Evolutionary conservation across 2,329 filamentous ascomycete species (phyloP).

Genomic region (Aureobasidium sp.): DNA sequence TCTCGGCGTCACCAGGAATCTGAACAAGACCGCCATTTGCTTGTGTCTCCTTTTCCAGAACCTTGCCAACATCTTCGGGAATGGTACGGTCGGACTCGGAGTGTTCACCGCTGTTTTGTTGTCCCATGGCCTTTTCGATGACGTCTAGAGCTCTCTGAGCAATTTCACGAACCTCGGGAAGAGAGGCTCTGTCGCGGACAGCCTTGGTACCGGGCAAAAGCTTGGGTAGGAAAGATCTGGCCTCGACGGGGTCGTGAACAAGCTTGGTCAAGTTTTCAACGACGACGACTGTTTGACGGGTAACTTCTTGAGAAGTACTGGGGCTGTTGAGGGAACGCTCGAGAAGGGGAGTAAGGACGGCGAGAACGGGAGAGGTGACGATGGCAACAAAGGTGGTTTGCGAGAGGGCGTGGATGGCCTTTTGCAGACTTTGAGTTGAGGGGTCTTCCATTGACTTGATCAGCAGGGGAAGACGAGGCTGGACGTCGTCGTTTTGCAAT

Average conservation of each 20-base stretch:
- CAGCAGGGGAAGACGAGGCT: conserved; percentile 81
- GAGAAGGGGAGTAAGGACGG: conserved; percentile 86
- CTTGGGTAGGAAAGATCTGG: conserved; percentile 89
- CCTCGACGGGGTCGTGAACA: conserved; percentile 91
- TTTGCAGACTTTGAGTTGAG: conserved; percentile 78
- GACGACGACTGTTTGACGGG: conserved; percentile 92
- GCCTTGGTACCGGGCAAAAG: conserved; percentile 87
- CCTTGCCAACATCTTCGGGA: conserved; percentile 63
- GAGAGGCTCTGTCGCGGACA: conserved; percentile 78
- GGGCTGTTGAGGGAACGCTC: conserved; percentile 92
- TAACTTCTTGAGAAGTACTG: conserved; percentile 82
- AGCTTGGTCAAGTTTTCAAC: conserved; percentile 97
- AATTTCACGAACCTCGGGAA: conserved; percentile 90
- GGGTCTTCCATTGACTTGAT: conserved; percentile 95
- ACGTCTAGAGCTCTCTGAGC: conserved; percentile 74
- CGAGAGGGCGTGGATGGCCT: conserved; percentile 92
- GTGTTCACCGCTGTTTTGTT: conserved; percentile 48
- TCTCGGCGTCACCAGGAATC: conserved; percentile 52
- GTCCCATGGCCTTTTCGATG: conserved; percentile 88
- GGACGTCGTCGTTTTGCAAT: conserved; percentile 93
- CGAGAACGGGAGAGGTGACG: conserved; percentile 90
- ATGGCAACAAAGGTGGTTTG: conserved; percentile 98
- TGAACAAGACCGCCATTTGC: conserved; percentile 56
- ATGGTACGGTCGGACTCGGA: conserved; percentile 57
- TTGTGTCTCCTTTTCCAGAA: conserved; percentile 71